These are phyloP conservation scores for Monosporascus sp. DNA, from an alignment of 2,329 filamentous ascomycete genomes.

Conservation along the genomic window DNA sequence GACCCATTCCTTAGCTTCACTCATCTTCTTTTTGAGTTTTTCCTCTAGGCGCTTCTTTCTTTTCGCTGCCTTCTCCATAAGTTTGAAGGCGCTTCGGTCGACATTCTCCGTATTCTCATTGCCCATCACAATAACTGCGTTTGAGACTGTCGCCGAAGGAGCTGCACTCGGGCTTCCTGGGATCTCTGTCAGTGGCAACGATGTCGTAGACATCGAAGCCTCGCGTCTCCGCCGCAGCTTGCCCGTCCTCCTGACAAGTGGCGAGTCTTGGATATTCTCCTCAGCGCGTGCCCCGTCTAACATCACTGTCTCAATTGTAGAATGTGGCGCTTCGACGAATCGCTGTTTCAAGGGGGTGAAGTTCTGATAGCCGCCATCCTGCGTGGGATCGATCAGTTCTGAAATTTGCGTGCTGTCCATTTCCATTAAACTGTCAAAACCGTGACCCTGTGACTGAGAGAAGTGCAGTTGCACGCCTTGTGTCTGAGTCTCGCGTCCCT, in stretches of 20 bases:
- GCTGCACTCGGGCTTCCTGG: conserved; percentile 18
- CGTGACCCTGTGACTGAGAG: conserved; percentile 56
- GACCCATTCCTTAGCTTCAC: conserved; percentile 79
- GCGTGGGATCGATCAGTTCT: conserved; percentile 69
- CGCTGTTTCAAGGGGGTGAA: conserved; percentile 67
- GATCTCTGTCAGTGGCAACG: conserved; percentile 42
- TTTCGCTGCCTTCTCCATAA: conserved; percentile 63
- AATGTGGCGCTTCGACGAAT: conserved; percentile 60
- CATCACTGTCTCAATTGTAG: conserved; percentile 67
- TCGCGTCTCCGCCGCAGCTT: conserved; percentile 33
- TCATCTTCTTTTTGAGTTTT: conserved; percentile 77
- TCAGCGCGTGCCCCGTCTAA: conserved; percentile 34
- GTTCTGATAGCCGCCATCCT: conserved; percentile 72
- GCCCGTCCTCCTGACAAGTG: conserved; percentile 57
- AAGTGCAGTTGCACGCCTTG: conserved; percentile 51
- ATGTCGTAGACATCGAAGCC: conserved; percentile 10
- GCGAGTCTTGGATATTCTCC: conserved; percentile 54
- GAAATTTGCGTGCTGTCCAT: conserved; percentile 58
- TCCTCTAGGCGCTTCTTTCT: conserved; percentile 47
- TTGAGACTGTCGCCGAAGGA: conserved; percentile 36
- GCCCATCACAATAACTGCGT: conserved; percentile 32
- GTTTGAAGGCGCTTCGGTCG: conserved; percentile 53
- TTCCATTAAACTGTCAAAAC: conserved; percentile 51
- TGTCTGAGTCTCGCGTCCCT: conserved; percentile 36
- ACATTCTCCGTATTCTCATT: conserved; percentile 4